phyloP scores from a whole-genome alignment of 768 basidiomycete species.

The Trametes sanguinea region DNA sequence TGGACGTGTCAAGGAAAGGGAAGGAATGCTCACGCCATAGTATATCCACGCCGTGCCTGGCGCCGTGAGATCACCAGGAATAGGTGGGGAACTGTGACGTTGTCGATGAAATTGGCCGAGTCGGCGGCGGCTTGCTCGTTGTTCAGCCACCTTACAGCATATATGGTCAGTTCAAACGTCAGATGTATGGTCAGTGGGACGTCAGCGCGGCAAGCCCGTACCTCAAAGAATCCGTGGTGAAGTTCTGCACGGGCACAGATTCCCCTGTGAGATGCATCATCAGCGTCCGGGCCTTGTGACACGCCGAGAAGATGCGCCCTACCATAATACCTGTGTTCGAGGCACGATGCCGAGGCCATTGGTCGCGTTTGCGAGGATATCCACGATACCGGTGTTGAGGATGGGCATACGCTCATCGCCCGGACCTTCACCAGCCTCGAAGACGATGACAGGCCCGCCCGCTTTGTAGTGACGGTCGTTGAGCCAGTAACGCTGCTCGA shows the following conservation, averaged over 20 bases:
- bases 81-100: conserved; percentile 68
- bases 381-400: conserved; percentile 63
- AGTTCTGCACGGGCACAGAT: conserved; percentile 76
- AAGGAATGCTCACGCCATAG: conserved; percentile 65
- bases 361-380: conserved; percentile 81
- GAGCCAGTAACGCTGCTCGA: conserved; percentile 89
- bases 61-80: conserved; percentile 65
- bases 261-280: conserved; percentile 43
- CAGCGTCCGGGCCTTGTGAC: neutral
- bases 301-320: conserved; percentile 15
- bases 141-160: conserved; percentile 48
- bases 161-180: neutral
- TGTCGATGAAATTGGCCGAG: conserved; percentile 83
- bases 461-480: conserved; percentile 74
- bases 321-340: conserved; percentile 94
- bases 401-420: conserved; percentile 58
- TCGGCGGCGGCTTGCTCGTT: conserved; percentile 87
- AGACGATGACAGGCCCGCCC: conserved; percentile 74
- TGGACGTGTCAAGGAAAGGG: neutral
- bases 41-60: conserved; percentile 82
- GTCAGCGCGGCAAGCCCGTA: conserved; percentile 28
- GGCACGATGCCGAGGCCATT: conserved; percentile 81
- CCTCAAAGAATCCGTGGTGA: conserved; percentile 84
- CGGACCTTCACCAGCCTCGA: conserved; percentile 89
- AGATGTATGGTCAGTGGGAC: neutral